Conservation (phyloP, 345 rosid species). For the Hibiscus tridactylites region DNA sequence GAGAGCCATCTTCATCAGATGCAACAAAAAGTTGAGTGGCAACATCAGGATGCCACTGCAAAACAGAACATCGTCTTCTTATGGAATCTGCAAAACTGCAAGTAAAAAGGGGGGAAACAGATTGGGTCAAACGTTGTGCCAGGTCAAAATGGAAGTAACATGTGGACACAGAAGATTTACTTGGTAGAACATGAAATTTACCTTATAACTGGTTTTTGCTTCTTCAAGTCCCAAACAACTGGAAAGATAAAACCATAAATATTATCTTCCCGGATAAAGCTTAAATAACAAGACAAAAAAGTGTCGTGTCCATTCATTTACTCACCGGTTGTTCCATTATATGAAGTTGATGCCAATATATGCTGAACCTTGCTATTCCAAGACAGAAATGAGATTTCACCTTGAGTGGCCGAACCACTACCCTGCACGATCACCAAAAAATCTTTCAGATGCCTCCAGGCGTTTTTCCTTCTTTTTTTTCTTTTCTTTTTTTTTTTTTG, state of each 20-base stretch:
- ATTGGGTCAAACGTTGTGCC: constrained; percentile 7
- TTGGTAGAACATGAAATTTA: constrained; percentile 25
- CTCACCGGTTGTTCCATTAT: constrained; percentile 96
- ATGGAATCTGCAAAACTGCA: constrained; percentile 84
- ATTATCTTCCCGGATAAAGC: not conserved
- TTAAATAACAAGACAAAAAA: constrained; percentile 1
- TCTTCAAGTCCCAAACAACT: constrained; percentile 99
- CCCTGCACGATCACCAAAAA: constrained; percentile 48
- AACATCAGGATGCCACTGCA: constrained; percentile 98
- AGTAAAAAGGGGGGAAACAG: constrained; percentile 1
- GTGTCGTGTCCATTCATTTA: not conserved
- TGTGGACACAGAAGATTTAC: not conserved
- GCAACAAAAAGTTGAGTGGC: constrained; percentile 98
- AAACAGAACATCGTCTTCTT: constrained; percentile 90
- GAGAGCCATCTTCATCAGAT: constrained; percentile 89
- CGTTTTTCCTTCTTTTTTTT: not conserved
- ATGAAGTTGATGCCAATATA: constrained; percentile 91
- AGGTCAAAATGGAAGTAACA: not conserved
- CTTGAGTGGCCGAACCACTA: constrained; percentile 87
- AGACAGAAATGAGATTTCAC: constrained; percentile 89
- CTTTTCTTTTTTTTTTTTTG: too few relatives aligned
- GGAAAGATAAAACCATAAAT: constrained; percentile 18
- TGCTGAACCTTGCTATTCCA: constrained; percentile 97
- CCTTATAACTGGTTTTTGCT: constrained; percentile 94
- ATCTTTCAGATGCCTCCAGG: constrained; percentile 5